Evolutionary conservation across 495 filamentous ascomycete genomes (phyloP), one percentile per base, ranked within the genome.

Genomic region (Hypoxylon perforatum): DNA sequence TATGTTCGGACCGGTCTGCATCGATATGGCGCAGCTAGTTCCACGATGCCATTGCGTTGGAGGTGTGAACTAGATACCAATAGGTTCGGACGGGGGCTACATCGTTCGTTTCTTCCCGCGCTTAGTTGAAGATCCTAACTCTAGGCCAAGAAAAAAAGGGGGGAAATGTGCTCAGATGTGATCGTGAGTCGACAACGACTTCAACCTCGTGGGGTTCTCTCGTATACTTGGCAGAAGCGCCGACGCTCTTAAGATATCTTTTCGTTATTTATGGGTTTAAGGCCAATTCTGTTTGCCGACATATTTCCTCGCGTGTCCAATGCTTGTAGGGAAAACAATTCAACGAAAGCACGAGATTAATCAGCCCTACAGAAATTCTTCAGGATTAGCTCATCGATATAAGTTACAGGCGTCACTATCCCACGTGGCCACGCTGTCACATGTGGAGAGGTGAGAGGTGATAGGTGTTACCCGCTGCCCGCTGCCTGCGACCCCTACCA

Each of bases 371-470:
- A 36, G 35, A 17, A 52, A 58, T 22, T 54, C 41, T 22, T 54
- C 41, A 48, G 30, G 28, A 48, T 42, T 53, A 53, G 18, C 53
- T 58, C 52, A 35, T 49, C 8, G 53, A 45, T 45, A 53, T 44
- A 38, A 18, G 25, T 46, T 28, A 38, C 47, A 50, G 46, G 44
- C 14, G 39, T 39, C 47, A 55, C n/a, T 47, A 14, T 52, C 56
- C 61, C 66, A 69, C 66, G 66, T 69, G 66, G 66, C 56, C 56
- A 51, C 47, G 15, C 47, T 22, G 50, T 69, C 60, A 63, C 60
- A 63, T 49, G n/a, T n/a, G 55, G 45, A 41, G 46, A 36, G 19
- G 44, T 66, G 55, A 28, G 3, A 7, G 25, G 7, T 28, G 25
- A 28, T 28, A 36, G 19, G 44, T 66, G 55, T 22, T 47, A 46